Evolutionary conservation across 2,329 filamentous ascomycete genomes (phyloP).

Genomic region (Neocatenulostroma microsporum): DNA sequence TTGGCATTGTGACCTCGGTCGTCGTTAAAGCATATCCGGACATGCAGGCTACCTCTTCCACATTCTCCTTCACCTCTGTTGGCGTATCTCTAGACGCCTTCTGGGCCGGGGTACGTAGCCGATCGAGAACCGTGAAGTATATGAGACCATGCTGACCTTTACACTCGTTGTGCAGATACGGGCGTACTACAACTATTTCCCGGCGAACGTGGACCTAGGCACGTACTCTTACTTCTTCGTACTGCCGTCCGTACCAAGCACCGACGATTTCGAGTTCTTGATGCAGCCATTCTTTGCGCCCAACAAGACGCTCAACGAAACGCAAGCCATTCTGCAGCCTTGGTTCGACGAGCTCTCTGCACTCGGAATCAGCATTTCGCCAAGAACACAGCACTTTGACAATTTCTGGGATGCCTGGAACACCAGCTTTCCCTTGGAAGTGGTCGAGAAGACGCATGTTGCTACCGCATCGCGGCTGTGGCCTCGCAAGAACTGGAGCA

Average conservation of each 20-base stretch:
- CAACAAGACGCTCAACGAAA: slow-evolving; percentile 11
- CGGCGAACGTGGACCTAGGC: no score
- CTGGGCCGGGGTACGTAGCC: no score
- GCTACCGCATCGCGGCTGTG: slow-evolving; percentile 9
- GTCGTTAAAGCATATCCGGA: slow-evolving; percentile 15
- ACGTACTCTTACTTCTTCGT: slow-evolving; percentile 12
- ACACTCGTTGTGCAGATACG: no score
- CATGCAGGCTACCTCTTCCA: slow-evolving; percentile 9
- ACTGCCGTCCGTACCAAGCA: no score
- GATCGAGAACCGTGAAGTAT: no score
- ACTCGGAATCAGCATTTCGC: slow-evolving; percentile 4
- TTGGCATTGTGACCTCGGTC: slow-evolving; percentile 16
- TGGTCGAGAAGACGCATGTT: slow-evolving; percentile 4
- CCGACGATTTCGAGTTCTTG: no score
- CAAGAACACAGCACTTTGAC: slow-evolving; percentile 3
- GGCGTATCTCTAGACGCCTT: no score
- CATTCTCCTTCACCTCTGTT: slow-evolving; percentile 8
- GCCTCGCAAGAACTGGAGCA: slow-evolving; percentile 8
- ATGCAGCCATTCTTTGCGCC: slow-evolving; percentile 27
- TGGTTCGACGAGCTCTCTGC: slow-evolving; percentile 5
- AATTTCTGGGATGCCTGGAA: slow-evolving; percentile 10
- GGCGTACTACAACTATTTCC: no score
- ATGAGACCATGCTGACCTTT: no score
- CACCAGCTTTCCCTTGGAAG: slow-evolving; percentile 11
- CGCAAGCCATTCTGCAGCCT: slow-evolving; percentile 16